Evolutionary conservation across 179 eudicot genomes (phyloP).

Genomic region (Heliamphora ciliata): DNA sequence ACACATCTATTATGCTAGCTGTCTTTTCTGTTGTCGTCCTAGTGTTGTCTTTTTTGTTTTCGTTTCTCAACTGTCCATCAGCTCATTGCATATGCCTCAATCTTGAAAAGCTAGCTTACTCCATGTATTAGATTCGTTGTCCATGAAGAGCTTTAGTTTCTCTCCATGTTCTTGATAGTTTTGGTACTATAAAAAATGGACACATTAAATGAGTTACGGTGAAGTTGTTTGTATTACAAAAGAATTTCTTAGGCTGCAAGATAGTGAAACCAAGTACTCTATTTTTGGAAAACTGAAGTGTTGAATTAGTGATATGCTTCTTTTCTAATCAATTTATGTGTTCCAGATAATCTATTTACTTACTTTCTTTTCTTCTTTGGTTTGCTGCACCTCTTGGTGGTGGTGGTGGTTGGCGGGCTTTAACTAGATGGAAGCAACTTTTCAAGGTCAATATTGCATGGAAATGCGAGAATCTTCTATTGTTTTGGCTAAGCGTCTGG

Average conservation of each 20-base stretch:
- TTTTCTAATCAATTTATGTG: background rate
- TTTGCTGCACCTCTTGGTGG: background rate
- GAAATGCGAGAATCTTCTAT: conserved; percentile 72
- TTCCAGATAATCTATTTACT: background rate
- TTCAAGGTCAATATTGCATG: conserved; percentile 55
- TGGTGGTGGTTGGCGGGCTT: background rate
- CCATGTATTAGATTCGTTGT: background rate
- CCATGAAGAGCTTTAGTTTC: background rate
- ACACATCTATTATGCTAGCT: background rate
- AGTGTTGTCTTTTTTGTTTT: background rate
- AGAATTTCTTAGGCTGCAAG: too few species aligned
- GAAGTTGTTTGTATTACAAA: background rate
- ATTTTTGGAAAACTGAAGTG: background rate
- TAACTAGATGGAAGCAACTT: conserved; percentile 53
- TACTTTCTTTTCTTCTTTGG: background rate
- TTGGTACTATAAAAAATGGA: background rate
- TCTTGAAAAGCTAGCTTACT: background rate
- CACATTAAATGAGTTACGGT: background rate
- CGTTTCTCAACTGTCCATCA: background rate
- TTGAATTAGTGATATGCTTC: background rate
- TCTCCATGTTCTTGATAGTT: background rate
- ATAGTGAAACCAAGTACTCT: background rate
- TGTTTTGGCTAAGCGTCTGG: conserved; percentile 68
- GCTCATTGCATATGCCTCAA: background rate
- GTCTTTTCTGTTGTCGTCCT: background rate